These are phyloP conservation scores for Talaromyces verruculosus DNA, from an alignment of 2,329 filamentous ascomycete species.

Conservation along the genomic window DNA sequence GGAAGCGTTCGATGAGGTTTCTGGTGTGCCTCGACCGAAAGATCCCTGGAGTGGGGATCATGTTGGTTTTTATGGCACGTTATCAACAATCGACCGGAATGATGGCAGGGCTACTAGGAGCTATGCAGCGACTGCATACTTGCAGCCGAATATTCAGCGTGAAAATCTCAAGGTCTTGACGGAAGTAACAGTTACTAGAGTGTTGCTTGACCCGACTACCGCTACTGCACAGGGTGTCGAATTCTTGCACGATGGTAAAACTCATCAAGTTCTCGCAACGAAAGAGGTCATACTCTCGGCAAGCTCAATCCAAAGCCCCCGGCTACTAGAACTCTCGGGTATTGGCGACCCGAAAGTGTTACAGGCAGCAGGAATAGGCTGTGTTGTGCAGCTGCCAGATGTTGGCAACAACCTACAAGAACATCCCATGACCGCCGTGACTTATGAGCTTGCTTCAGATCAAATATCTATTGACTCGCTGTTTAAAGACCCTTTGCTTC, in stretches of 20 bases:
- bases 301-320: not conserved
- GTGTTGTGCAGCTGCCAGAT: not conserved
- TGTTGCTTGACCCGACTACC: not conserved
- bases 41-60: conserved; percentile 6
- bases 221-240: conserved; percentile 4
- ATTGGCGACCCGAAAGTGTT: conserved; percentile 5
- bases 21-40: not conserved
- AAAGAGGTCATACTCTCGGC: not conserved
- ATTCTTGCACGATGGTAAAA: not conserved
- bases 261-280: not conserved
- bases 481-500: not conserved
- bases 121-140: not conserved
- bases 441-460: not conserved
- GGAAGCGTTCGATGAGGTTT: conserved; percentile 6
- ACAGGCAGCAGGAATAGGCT: not conserved
- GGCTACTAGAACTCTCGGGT: not conserved
- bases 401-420: conserved; percentile 6
- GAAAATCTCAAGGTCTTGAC: not conserved
- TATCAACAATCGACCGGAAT: not conserved
- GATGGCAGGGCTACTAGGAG: not conserved
- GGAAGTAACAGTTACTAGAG: not conserved
- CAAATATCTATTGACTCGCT: not conserved
- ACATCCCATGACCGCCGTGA: not conserved
- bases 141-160: not conserved
- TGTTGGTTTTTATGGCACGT: conserved; percentile 5